These are phyloP conservation scores for Atkinsonella texensis DNA, from an alignment of 2,329 filamentous ascomycete genomes.

Conservation along the genomic window DNA sequence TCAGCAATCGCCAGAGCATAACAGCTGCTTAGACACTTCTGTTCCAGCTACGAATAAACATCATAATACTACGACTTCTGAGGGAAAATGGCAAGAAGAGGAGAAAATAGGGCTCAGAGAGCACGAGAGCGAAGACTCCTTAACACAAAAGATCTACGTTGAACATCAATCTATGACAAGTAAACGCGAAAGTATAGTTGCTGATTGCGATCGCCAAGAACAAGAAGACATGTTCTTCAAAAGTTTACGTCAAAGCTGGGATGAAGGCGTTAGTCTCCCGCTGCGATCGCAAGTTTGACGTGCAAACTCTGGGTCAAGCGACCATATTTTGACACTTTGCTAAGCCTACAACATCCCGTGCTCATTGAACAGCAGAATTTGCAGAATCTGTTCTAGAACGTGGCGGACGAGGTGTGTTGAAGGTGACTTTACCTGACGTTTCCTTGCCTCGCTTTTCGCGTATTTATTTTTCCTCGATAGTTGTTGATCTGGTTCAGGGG, in stretches of 20 bases:
- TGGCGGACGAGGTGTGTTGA: too few relatives aligned
- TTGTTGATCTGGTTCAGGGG: neutral
- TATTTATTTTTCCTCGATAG: too few relatives aligned
- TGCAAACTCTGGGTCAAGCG: neutral
- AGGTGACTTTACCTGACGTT: too few relatives aligned
- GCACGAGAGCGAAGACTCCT: neutral
- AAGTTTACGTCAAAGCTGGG: neutral
- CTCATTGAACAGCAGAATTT: too few relatives aligned
- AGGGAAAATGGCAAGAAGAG: neutral
- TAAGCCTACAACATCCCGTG: too few relatives aligned
- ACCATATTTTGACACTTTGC: neutral
- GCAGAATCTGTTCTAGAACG: too few relatives aligned
- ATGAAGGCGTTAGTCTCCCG: neutral
- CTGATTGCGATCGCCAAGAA: neutral
- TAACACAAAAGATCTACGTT: neutral
- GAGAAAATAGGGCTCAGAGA: neutral
- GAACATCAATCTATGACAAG: neutral
- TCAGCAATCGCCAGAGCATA: neutral
- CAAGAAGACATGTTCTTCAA: neutral
- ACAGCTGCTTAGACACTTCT: neutral
- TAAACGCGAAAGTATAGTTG: neutral
- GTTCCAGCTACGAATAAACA: neutral
- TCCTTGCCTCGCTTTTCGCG: too few relatives aligned
- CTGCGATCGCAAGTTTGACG: neutral
- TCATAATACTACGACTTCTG: neutral